phyloP scores from a whole-genome alignment of 495 filamentous ascomycete genomes.

The Penicillium odoratum region DNA sequence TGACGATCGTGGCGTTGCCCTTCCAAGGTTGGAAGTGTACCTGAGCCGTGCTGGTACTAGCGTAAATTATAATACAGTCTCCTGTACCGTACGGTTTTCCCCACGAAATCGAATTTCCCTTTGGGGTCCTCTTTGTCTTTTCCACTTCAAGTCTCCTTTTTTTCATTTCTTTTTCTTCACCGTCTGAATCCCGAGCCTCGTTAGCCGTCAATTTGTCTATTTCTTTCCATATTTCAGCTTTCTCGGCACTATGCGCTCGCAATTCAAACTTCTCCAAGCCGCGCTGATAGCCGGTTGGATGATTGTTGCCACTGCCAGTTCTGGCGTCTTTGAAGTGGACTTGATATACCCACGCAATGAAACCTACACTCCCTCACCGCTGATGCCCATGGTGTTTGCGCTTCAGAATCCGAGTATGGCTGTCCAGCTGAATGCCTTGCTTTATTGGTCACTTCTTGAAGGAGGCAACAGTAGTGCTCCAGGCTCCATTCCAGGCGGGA shows the following conservation, averaged over 20 bases:
- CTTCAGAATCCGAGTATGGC: not conserved
- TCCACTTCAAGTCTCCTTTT: not conserved
- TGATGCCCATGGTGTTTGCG: conserved; percentile 2
- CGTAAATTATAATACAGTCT: not conserved
- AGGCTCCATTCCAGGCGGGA: not conserved
- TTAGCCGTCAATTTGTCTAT: not conserved
- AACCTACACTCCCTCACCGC: conserved; percentile 1
- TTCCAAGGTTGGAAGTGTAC: not conserved
- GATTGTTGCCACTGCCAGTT: not conserved
- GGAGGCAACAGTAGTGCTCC: not conserved
- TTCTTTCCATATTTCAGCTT: not conserved
- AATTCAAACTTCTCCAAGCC: not conserved
- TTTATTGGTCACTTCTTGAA: not conserved
- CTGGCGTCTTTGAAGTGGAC: conserved; percentile 4
- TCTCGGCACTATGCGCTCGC: not conserved
- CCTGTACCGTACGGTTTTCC: not conserved
- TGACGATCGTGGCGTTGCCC: not conserved
- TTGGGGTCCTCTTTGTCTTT: not conserved
- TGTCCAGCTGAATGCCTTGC: not conserved
- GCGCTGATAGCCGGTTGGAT: not conserved
- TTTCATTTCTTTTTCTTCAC: not conserved
- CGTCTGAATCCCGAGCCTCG: not conserved
- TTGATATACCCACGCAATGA: conserved; percentile 8
- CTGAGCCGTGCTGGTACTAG: not conserved
- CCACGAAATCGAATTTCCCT: too few species aligned